These are phyloP conservation scores for Dothistroma septosporum DNA, from an alignment of 2,329 filamentous ascomycete species.

Conservation along the genomic window DNA sequence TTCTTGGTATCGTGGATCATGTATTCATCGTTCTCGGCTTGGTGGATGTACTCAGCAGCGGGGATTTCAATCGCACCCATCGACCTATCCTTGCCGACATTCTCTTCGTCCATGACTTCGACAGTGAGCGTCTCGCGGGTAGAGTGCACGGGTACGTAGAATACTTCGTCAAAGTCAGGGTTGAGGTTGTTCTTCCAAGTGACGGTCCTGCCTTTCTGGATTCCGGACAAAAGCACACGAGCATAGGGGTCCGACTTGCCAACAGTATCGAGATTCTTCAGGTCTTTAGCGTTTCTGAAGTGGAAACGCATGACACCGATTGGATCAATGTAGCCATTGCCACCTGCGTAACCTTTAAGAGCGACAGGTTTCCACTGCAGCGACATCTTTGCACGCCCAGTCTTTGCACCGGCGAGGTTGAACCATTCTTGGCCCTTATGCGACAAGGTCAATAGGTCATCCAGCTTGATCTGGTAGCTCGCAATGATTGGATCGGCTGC, in stretches of 20 bases:
- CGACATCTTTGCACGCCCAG: conserved; percentile 82
- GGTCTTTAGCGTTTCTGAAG: conserved; percentile 74
- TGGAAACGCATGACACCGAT: conserved; percentile 95
- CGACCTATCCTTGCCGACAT: conserved; percentile 82
- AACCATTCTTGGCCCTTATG: conserved; percentile 96
- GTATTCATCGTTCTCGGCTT: conserved; percentile 78
- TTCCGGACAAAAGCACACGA: conserved; percentile 80
- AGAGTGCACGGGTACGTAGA: conserved; percentile 89
- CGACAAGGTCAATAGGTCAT: conserved; percentile 87
- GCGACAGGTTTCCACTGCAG: conserved; percentile 95
- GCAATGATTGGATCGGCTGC: conserved; percentile 78
- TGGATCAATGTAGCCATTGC: conserved; percentile 84
- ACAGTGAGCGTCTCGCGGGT: conserved; percentile 76
- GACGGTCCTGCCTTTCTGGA: conserved; percentile 87
- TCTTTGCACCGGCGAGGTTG: conserved; percentile 74
- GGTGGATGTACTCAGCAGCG: conserved; percentile 71
- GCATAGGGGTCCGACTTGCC: conserved; percentile 97
- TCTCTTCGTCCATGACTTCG: conserved; percentile 97
- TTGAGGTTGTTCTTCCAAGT: conserved; percentile 95
- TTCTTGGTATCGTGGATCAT: conserved; percentile 70
- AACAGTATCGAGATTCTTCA: conserved; percentile 90
- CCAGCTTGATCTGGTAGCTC: conserved; percentile 90
- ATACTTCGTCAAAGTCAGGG: conserved; percentile 90
- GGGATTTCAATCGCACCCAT: conserved; percentile 76
- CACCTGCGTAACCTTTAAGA: conserved; percentile 69